Evolutionary conservation across 257 asterid species (phyloP), one percentile per base, ranked within the genome.

Genomic region (Solanum virginianum): DNA sequence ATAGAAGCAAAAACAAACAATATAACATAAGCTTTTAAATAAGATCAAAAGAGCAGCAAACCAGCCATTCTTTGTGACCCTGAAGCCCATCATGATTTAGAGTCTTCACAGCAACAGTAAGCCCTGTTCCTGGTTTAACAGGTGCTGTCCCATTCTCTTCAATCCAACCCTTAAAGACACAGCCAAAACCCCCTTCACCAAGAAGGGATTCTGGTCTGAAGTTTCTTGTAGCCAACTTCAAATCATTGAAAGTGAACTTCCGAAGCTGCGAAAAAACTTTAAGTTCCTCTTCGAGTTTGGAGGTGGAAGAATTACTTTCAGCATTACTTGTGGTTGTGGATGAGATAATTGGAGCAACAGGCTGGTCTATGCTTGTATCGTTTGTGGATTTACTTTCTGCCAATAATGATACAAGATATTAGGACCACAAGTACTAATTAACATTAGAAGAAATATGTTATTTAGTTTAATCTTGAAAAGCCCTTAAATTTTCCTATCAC

Each of bases 51-150:
- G 65, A 85, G 87, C 51, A 80, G 66, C 93, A 39, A 85, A 94
- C 97, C 94, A 94, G 94, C 97, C 97, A 94, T 89, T 94, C 97
- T 91, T 87, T 93, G 93, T 93, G 97, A 84, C 97, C 97, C 94
- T 93, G 97, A 87, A 93, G 93, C 12, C 97, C 97, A 39, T 92
- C 97, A 13, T 92, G 95, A 86, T 93, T 93, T 74, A 93, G 92
- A 79, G 94, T 94, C 88, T 92, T 93, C 85, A 93, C 97, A 7
- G 97, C 97, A 62, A 93, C 94, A 17, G 97, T 91, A 20, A 92
- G 94, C 53, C 95, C 95, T 1, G 97, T 93, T 80, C 96, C 97
- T 7, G 94, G 93, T 70, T 93, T 93, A 74, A 92, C 93, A 2
- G 94, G 93, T 24, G 93, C 95, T 0, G 94, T 91, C 20, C 95